Base-by-base conservation (phyloP, 2,329 filamentous ascomycete genomes). In the Aspergillus ochraceus region DNA sequence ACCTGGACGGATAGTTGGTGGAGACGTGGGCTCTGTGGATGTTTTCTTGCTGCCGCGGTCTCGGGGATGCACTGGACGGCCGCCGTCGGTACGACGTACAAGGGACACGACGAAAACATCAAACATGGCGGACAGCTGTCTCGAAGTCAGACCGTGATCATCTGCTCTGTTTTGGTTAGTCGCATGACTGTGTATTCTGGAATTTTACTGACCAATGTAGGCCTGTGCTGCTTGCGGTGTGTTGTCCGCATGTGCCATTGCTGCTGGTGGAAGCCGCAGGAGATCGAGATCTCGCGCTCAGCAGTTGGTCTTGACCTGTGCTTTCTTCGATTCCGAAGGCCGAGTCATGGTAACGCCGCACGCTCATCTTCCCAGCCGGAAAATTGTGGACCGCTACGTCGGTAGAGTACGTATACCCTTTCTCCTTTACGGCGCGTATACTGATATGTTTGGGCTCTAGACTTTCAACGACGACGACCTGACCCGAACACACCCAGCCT, bases 21-120 rank as follows among this genome's bases (percentile, higher is more conserved):
- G 88, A 91, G 91, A 71, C 82, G 91, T 60, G 76, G 83, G 10
- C 68, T 87, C 2, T 90, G 88, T 61, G 89, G 88, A 10, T 76
- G 86, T 50, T 75, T 92, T 19, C 81, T 96, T 46, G 89, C 90
- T 9, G 81, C 84, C 17, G 90, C 89, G 46, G 90, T 95, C 2
- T 92, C 88, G 10, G 90, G 90, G 1, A 95, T 96, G 91, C 91
- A 96, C 76, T 96, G 91, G 89, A 89, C 89, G 58, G 91, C 89
- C 32, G 84, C 88, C 3, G 82, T 85, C 11, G 90, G 90, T 17
- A 95, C 90, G 3, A 72, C 75, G 9, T 95, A 93, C 72, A 81
- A 81, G 49, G 74, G 91, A 54, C 74, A 83, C 64, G 71, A 80
- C 49, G 72, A 82, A 54, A 78, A 79, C 52, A 64, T 77, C 32